Base-by-base conservation (phyloP, 2,329 filamentous ascomycete species). In the Penicillium sp. region DNA sequence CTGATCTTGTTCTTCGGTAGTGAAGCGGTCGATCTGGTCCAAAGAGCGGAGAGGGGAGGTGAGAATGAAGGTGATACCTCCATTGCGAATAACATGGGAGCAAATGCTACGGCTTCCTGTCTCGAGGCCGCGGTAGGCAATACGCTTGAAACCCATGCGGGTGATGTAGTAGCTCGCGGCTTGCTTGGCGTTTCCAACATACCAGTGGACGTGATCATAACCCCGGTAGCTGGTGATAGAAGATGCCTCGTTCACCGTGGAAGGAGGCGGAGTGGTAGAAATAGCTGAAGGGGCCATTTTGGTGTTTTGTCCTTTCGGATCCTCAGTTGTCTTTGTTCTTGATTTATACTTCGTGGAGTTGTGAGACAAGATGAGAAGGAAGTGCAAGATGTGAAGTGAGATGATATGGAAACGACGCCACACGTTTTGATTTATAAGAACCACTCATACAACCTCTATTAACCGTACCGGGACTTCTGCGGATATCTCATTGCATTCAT, bases 111-210 rank as follows among this genome's bases (percentile, higher is more conserved):
- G 85, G 60, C 85, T 90, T 59, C 91, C 91, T 0, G 92, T 97
- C 75, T 97, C 92, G 5, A 97, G 85, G 5, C 92, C 93, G 40
- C 84, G 84, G 75, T 96, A 96, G 59, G 93, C 93, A 54, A 96
- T 76, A 20, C 84, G 85, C 67, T 84, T 80, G 79, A 97, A 96
- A 53, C 91, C 92, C 79, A 97, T 92, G 63, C 92, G 89, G 11
- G 85, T 87, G 64, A 88, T 87, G 77, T 96, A 97, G 78, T 90
- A 97, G 14, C 88, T 84, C 37, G 92, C 92, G 2, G 92, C 90
- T 79, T 97, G 92, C 78, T 97, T 97, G 66, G 93, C 92, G 72
- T 97, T 97, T 71, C 92, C 92, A 27, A 97, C 93, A 79, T 91
- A 96, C 92, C 92, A 97, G 64, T 91, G 92, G 54, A 96, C 85